Evolutionary conservation across 148 eudicot species (phyloP).

Genomic region (Arctostaphylos glauca): DNA sequence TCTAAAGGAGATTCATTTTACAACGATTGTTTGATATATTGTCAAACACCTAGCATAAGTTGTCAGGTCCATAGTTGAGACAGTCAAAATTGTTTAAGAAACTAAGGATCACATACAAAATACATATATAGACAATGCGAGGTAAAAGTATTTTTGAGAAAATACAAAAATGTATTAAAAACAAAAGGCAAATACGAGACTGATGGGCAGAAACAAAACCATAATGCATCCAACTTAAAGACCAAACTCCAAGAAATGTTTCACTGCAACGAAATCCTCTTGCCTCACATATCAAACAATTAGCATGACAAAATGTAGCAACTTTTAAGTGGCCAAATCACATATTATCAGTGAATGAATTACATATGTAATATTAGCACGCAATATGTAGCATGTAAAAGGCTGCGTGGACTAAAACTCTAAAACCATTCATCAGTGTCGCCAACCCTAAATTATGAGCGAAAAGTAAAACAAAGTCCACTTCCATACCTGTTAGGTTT

Average conservation of each 20-base stretch:
- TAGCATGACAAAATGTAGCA: background rate
- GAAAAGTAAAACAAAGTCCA: slow-evolving; percentile 13
- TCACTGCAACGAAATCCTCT: background rate
- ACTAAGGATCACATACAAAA: too few species aligned
- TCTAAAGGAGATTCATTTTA: background rate
- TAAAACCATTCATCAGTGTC: background rate
- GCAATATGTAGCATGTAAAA: background rate
- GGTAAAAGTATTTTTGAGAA: background rate
- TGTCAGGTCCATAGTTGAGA: background rate
- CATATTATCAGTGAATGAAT: background rate
- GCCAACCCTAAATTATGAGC: background rate
- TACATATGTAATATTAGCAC: background rate
- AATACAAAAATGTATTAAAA: background rate
- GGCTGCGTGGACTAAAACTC: background rate
- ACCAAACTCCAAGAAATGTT: slow-evolving; percentile 1
- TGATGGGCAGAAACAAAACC: background rate
- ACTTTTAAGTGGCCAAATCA: background rate
- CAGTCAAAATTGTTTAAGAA: background rate
- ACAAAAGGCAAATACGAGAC: background rate
- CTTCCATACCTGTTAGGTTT: slow-evolving; percentile 45
- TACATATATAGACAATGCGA: background rate
- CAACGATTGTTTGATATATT: background rate
- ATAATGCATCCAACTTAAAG: background rate
- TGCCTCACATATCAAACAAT: background rate
- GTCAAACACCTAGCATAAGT: background rate